Evolutionary conservation across 2,329 filamentous ascomycete genomes (phyloP), one percentile per base, ranked within the genome.

Genomic region (Epichloe coenophiala): DNA sequence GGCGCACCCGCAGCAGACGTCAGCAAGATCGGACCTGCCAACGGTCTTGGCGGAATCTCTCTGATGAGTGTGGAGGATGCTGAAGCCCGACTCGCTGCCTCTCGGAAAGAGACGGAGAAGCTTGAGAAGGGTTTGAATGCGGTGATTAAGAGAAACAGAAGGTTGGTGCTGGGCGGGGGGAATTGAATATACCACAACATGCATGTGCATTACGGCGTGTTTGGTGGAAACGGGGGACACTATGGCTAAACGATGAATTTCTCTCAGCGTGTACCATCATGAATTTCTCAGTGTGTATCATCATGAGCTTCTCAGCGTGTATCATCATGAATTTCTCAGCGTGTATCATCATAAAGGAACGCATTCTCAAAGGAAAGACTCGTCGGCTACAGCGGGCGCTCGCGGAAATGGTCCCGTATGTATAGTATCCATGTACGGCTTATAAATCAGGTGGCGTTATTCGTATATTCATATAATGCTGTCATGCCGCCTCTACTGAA

Each of bases 1-100:
- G 33, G 43, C 35, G 50, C 40, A 3, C 47, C 47, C 19, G 55
- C 56, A 23, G 59, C 64, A n/a, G 62, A 66, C 27, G 58, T 57
- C 19, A 60, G 59, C 40, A 66, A 64, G 55, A 60, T 60, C 21
- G 56, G 58, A 50, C 50, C 51, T n/a, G 58, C 58, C 13, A 60
- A 60, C 53, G 61, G 60, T 4, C 58, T 65, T 4, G 62, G 63
- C 37, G 72, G 70, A 52, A 76, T 78, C 54, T 73, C 75, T 5
- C 65, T 80, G 7, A 76, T 84, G 71, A 78, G 70, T 45, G 71
- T 83, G 2, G 75, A 82, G 54, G 83, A 85, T 53, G 76, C 80
- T 2, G 82, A 86, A 66, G 68, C 67, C 51, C 76, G 76, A 44
- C 67, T 78, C 42, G 58, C 62, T 21, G 63, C 72, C 38, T 74